A percentile compares a stretch with the other conserved stretches of the same genome.
These are phyloP conservation scores for Aspergillus olivimuriae DNA, from an alignment of 495 filamentous ascomycete species.

Conservation along the genomic window DNA sequence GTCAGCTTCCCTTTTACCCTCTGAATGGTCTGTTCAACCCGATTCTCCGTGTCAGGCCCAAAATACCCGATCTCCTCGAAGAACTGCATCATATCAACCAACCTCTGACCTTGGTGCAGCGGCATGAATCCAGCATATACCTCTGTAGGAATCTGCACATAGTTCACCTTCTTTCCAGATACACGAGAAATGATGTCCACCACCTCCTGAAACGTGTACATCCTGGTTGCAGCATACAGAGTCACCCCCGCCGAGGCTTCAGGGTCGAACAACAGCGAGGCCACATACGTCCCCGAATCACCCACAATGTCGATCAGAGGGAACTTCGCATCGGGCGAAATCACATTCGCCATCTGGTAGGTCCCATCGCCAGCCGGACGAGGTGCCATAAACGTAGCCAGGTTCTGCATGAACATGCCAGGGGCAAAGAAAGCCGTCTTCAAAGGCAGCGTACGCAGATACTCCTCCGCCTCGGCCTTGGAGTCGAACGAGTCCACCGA, in stretches of 20 bases:
- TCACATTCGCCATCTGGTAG: slow-evolving; percentile 13
- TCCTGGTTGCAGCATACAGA: slow-evolving; percentile 26
- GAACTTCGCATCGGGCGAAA: slow-evolving; percentile 19
- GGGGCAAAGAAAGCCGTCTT: slow-evolving; percentile 34
- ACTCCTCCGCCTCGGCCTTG: slow-evolving; percentile 32
- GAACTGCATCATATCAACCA: slow-evolving; percentile 12
- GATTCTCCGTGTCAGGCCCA: slow-evolving; percentile 26
- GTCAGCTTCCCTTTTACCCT: slow-evolving; percentile 24
- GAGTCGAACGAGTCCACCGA: slow-evolving; percentile 36
- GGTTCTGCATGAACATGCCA: slow-evolving; percentile 47
- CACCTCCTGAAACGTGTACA: slow-evolving; percentile 34
- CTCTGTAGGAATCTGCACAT: slow-evolving; percentile 33
- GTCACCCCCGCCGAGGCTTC: slow-evolving; percentile 43
- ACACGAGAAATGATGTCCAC: slow-evolving; percentile 27
- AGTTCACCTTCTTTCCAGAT: slow-evolving; percentile 39
- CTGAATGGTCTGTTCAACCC: slow-evolving; percentile 27
- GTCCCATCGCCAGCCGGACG: slow-evolving; percentile 8
- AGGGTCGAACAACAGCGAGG: slow-evolving; percentile 39
- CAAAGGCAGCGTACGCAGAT: slow-evolving; percentile 38
- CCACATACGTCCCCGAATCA: slow-evolving; percentile 46
- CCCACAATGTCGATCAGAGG: slow-evolving; percentile 39
- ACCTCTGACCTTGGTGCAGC: background rate
- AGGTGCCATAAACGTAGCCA: slow-evolving; percentile 11
- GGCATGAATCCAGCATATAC: slow-evolving; percentile 26
- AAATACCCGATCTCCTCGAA: slow-evolving; percentile 39